phyloP scores from a whole-genome alignment of 805 yeast species.

The Candida oleophila region DNA sequence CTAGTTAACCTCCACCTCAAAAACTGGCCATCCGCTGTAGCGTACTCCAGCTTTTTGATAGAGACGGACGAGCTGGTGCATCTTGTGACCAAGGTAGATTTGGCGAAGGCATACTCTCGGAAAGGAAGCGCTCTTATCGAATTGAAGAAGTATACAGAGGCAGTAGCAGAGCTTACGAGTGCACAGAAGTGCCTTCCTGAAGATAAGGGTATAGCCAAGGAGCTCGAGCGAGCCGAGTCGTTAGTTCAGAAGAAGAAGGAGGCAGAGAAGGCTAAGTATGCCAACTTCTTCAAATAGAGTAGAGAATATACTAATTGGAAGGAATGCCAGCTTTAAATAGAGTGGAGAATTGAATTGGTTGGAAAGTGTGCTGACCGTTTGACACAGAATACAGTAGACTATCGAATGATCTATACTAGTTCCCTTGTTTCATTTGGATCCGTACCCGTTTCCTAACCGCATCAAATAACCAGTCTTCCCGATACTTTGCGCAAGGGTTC shows the following conservation, averaged over 20 bases:
- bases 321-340: too few relatives aligned
- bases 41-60: constrained; percentile 55
- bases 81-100: constrained; percentile 32
- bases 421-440: too few relatives aligned
- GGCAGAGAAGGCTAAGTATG: constrained; percentile 52
- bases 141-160: constrained; percentile 47
- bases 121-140: constrained; percentile 47
- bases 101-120: constrained; percentile 60
- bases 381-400: too few relatives aligned
- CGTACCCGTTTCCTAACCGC: too few relatives aligned
- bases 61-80: constrained; percentile 41
- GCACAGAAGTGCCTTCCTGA: constrained; percentile 46
- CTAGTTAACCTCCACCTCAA: constrained; percentile 50
- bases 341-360: too few relatives aligned
- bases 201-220: constrained; percentile 50
- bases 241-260: constrained; percentile 43
- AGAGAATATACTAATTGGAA: too few relatives aligned
- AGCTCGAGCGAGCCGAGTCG: constrained; percentile 40
- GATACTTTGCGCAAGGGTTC: too few relatives aligned
- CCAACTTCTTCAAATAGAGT: constrained; percentile 55
- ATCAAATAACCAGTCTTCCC: too few relatives aligned
- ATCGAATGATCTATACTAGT: too few relatives aligned
- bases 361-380: too few relatives aligned
- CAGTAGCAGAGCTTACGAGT: constrained; percentile 43
- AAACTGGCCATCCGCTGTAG: constrained; percentile 48